A percentile compares a stretch with the other conserved stretches of the same genome.
phyloP scores from a whole-genome alignment of 2,329 filamentous ascomycete genomes.

The Claviceps fusiformis region DNA sequence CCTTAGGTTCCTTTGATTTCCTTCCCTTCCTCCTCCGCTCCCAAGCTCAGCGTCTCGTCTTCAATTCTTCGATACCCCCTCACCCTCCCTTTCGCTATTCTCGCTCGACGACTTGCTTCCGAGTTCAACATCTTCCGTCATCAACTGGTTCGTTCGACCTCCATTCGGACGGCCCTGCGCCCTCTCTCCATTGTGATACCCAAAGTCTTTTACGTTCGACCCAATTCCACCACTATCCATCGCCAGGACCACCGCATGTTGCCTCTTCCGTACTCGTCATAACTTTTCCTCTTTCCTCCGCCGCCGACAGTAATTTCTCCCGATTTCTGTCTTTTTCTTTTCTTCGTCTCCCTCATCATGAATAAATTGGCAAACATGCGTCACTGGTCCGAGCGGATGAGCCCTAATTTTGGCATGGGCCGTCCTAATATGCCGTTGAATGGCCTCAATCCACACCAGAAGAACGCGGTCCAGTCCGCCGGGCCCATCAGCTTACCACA shows the following conservation, averaged over 20 bases:
- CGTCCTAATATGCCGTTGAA: slow-evolving; percentile 43
- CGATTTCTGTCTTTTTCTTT: neutral
- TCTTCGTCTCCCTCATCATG: slow-evolving; percentile 34
- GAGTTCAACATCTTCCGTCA: neutral
- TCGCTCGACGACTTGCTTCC: slow-evolving; percentile 5
- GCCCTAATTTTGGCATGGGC: slow-evolving; percentile 53
- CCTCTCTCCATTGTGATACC: slow-evolving; percentile 8
- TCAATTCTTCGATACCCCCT: slow-evolving; percentile 10
- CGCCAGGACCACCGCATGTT: slow-evolving; percentile 6
- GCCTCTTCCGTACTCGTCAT: slow-evolving; percentile 1
- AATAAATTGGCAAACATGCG: slow-evolving; percentile 61
- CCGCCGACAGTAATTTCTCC: slow-evolving; percentile 1
- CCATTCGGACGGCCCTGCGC: neutral
- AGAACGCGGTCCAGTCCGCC: slow-evolving; percentile 36
- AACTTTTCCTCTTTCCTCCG: neutral
- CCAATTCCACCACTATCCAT: slow-evolving; percentile 11
- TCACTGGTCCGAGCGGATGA: slow-evolving; percentile 59
- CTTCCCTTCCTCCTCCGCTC: neutral
- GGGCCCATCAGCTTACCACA: slow-evolving; percentile 53
- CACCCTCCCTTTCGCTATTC: slow-evolving; percentile 9
- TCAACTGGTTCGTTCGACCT: neutral
- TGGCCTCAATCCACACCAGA: slow-evolving; percentile 42
- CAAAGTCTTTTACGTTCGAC: slow-evolving; percentile 12
- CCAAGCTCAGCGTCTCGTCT: neutral
- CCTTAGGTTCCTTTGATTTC: slow-evolving; percentile 6